Base-by-base conservation (phyloP, 2,329 filamentous ascomycete genomes). In the Colletotrichum lupini region DNA sequence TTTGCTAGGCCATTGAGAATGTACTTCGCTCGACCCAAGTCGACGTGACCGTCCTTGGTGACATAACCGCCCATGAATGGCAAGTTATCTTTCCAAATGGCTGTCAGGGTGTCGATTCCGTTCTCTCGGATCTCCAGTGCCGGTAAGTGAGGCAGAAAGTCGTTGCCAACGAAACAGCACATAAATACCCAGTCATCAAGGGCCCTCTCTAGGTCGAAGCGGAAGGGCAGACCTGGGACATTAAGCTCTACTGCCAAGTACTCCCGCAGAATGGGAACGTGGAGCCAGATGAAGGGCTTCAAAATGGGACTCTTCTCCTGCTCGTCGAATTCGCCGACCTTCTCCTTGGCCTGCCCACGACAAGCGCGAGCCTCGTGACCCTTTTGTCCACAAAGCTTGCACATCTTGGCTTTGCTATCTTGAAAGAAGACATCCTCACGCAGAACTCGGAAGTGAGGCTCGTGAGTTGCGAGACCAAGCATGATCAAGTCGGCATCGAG, bases 171-270 rank as follows among this genome's bases (percentile, higher is more conserved):
- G 81, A 98, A 98, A 85, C 97, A 98, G 85, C 96, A 98, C 92
- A 98, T 97, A 82, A 98, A 98, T 16, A 98, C 95, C 97, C 96
- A 98, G 81, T 98, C 96, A 82, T 98, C 97, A 72, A 98, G 90
- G 30, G 95, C 95, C 76, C 97, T 92, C 83, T 99, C 97, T 57
- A 99, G 87, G 81, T 99, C 95, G 83, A 97, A 98, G 67, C 91
- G 90, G 83, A 98, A 98, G 1, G 92, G 92, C 76, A 98, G 90
- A 68, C 92, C 90, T 22, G 94, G 92, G 42, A 98, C 92, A 78
- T 93, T 90, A 78, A 99, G 91, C 83, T 99, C 97, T 64, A 94
- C 92, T 71, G 93, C 95, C 67, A 99, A 88, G 81, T 99, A 99
- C 83, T 99, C 97, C 79, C 97, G 91, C 68, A 99, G 85, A 64